Base-by-base conservation (phyloP, 1,284 basidiomycete species). In the Sporisorium scitamineum region DNA sequence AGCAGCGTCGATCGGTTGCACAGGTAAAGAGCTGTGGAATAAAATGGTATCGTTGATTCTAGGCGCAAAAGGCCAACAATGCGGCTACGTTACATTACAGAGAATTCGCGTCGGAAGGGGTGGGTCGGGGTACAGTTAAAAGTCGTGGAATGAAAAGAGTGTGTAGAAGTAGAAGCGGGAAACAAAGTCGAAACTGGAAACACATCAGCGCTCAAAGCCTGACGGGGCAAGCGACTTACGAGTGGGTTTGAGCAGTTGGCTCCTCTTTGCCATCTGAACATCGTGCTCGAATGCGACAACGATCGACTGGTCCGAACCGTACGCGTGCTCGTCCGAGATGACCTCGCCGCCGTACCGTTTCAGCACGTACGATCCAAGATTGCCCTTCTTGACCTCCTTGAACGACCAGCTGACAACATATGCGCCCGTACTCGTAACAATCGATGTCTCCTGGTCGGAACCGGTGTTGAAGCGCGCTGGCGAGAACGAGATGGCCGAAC, bases 391-490 rank as follows among this genome's bases (percentile, higher is more conserved):
- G 79, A 98, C 93, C 79, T 95, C 94, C 51, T 89, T 90, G 86
- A 99, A 96, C 89, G 98, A 95, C 95, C 84, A 86, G 76, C 78
- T 80, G 60, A 97, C 90, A 73, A 99, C 93, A 83, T 92, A 99
- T 78, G 92, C 91, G n/a, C 96, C 97, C 0, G 93, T 96, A 10
- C 94, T 94, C 0, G 97, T 99, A 60, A 99, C 92, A 76, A 99
- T 99, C 7, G 94, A 94, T 84, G 94, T 96, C 88, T 99, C 96
- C 58, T 92, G 90, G 31, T 77, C 77, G 8, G 71, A 89, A 18
- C 93, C 94, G 70, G 92, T 91, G 85, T 99, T 97, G 88, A 99
- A 99, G 78, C 95, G 91, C 2, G 96, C 97, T 32, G 95, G 94
- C 0, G 94, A 94, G 86, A 99, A 97, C 13, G 89, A 90, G 63